A percentile compares a stretch with the other conserved stretches of the same genome.
Evolutionary conservation across 2,329 filamentous ascomycete species (phyloP).

Genomic region (Calonectria leucothoes): DNA sequence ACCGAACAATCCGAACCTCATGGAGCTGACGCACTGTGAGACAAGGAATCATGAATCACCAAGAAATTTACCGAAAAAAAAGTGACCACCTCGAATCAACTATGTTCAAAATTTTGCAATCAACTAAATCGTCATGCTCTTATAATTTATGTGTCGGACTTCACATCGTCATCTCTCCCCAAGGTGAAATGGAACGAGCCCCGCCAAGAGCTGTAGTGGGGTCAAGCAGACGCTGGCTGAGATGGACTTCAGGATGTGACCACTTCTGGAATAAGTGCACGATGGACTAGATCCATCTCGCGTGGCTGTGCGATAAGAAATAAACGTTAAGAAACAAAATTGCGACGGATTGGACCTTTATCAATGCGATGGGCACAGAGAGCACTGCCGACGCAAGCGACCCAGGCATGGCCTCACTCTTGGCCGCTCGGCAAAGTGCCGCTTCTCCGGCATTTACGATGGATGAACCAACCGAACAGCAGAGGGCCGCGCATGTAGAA

Average conservation of each 20-base stretch:
- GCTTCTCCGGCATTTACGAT: neutral
- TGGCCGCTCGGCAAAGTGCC: conserved; percentile 1
- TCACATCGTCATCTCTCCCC: neutral
- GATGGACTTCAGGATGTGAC: neutral
- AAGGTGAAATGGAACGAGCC: neutral
- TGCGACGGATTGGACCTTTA: neutral
- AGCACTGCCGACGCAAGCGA: neutral
- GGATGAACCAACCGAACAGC: neutral
- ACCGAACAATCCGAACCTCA: neutral
- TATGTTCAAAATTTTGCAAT: neutral
- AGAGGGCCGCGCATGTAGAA: neutral
- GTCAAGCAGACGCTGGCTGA: neutral
- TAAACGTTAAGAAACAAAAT: neutral
- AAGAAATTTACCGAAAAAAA: neutral
- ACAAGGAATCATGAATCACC: neutral
- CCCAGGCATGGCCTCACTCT: neutral
- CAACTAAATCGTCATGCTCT: neutral
- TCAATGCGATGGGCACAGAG: neutral
- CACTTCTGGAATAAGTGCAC: neutral
- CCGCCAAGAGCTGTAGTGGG: neutral
- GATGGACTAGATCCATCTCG: too few species aligned
- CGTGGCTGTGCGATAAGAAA: neutral
- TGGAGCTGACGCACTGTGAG: neutral
- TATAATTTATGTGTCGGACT: neutral
- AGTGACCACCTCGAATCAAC: neutral